Base-by-base conservation (phyloP, 768 basidiomycete genomes). In the Butyriboletus loyo region DNA sequence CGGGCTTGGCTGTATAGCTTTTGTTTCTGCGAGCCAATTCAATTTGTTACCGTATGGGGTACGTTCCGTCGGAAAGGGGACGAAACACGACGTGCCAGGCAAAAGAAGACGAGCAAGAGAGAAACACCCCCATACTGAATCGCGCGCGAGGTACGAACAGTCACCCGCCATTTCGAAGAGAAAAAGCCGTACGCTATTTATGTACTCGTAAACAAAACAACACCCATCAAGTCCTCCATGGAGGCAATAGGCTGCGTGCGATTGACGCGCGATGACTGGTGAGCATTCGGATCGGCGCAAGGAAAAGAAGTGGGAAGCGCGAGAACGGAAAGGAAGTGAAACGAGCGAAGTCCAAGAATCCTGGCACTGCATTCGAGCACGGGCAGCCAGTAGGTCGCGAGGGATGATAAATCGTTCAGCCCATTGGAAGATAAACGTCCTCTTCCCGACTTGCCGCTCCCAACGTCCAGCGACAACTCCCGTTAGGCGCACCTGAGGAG, bases 61-160 rank as follows among this genome's bases (percentile, higher is more conserved):
- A 21, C 42, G 55, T 59, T 52, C 60, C 44, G 40, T 37, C 53
- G 14, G 35, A 61, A 60, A 56, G 35, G 21, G 45, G 22, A 17
- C 52, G 32, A 54, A 19, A 35, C 30, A 25, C 50, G 52, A 59
- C 57, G 31, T 55, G 58, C 28, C 48, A 44, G 11, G 9, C n/a
- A 36, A 52, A 37, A 41, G 32, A 54, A 11, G 0, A 10, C 11
- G 15, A 5, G 25, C 28, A n/a, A 44, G 10, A 22, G 27, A 39
- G 27, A 40, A n/a, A 22, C 13, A 3, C 19, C 40, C 27, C 19
- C 36, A 4, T 25, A 28, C 47, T 14, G 40, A 14, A 39, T 43
- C 39, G 25, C 25, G 6, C 37, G 6, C 7, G n/a, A n/a, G 19
- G 32, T 10, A 19, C 17, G 14, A 22, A 2, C n/a, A 27, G 43